A percentile compares a stretch with the other conserved stretches of the same genome.
These are phyloP conservation scores for Sequoiadendron giganteum DNA, from an alignment of 75 land plant genomes.

Conservation along the genomic window DNA sequence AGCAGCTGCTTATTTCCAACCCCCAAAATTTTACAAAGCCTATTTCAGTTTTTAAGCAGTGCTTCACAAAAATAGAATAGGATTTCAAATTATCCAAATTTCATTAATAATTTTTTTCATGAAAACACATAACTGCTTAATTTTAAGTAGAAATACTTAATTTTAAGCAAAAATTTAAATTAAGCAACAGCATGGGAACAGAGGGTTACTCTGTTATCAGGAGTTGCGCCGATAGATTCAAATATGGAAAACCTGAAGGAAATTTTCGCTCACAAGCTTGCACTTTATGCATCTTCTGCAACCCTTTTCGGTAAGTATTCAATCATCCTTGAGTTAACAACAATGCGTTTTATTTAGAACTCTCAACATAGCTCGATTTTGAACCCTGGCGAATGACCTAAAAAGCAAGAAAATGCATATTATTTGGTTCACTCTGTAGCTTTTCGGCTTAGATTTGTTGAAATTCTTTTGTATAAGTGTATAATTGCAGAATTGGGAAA, in stretches of 20 bases:
- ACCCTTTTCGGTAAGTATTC: conserved; percentile 10
- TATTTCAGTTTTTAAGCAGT: too few relatives aligned
- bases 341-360: background rate
- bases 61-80: too few relatives aligned
- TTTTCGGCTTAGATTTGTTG: background rate
- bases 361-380: background rate
- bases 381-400: background rate
- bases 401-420: background rate
- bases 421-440: background rate
- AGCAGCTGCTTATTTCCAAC: too few relatives aligned
- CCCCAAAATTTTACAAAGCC: too few relatives aligned
- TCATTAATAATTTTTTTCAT: too few relatives aligned
- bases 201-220: too few relatives aligned
- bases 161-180: too few relatives aligned
- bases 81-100: too few relatives aligned
- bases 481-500: background rate
- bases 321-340: background rate
- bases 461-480: background rate
- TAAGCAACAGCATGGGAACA: too few relatives aligned
- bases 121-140: too few relatives aligned
- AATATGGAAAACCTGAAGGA: background rate
- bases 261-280: conserved; percentile 16
- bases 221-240: too few relatives aligned
- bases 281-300: conserved; percentile 19
- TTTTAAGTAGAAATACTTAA: too few relatives aligned